Evolutionary conservation across 2,329 filamentous ascomycete genomes (phyloP).

Genomic region (Penicillium sp.): DNA sequence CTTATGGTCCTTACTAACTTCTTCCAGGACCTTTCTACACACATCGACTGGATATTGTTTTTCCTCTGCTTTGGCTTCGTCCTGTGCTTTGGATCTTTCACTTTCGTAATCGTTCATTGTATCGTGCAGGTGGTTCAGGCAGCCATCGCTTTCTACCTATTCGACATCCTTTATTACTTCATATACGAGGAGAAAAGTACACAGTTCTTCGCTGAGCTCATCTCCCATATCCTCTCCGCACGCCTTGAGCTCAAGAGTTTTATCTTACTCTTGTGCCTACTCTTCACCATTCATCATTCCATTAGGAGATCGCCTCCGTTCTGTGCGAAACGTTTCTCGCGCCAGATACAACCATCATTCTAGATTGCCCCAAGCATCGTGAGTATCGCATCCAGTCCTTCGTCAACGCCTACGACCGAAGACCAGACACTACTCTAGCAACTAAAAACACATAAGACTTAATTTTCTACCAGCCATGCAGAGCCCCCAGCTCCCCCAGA

Average conservation of each 20-base stretch:
- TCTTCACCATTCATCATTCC: not conserved
- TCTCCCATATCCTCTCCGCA: not conserved
- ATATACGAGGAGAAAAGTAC: not conserved
- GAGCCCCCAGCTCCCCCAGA: not conserved
- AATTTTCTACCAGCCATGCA: not conserved
- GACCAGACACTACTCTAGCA: not conserved
- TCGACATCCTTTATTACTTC: not conserved
- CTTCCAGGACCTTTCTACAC: not conserved
- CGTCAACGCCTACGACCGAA: not conserved
- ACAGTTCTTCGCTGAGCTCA: not conserved
- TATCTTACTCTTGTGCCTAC: not conserved
- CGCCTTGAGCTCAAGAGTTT: not conserved
- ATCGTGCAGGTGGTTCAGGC: not conserved
- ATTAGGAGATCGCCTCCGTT: not conserved
- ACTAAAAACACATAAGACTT: not conserved
- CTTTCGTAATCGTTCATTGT: not conserved
- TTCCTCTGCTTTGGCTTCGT: not conserved
- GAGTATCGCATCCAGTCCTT: slow-evolving; percentile 5
- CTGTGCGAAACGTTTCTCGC: not conserved
- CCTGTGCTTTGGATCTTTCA: not conserved
- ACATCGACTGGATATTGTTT: not conserved
- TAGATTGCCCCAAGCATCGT: not conserved
- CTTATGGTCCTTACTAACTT: not conserved
- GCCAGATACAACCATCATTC: not conserved
- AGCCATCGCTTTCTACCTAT: not conserved